These are phyloP conservation scores for Kregervanrija pseudodelftensis DNA, from an alignment of 805 yeast genomes.

Conservation along the genomic window DNA sequence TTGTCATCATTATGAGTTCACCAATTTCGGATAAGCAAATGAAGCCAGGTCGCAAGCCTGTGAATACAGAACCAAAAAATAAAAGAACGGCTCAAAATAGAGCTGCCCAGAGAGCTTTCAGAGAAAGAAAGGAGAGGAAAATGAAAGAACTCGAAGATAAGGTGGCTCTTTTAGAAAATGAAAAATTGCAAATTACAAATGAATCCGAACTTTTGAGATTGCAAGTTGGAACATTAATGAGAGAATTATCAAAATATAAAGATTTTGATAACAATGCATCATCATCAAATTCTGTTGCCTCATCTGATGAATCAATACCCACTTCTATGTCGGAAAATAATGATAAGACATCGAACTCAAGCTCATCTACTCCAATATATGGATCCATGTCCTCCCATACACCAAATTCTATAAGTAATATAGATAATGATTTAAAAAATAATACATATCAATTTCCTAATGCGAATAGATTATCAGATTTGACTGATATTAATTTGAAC, in stretches of 20 bases:
- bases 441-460: no score
- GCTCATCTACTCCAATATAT: no score
- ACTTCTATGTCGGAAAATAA: no score
- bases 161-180: slow-evolving; percentile 65
- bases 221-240: slow-evolving; percentile 68
- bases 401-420: no score
- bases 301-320: no score
- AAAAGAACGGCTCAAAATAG: slow-evolving; percentile 95
- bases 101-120: slow-evolving; percentile 96
- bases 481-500: slow-evolving; percentile 4
- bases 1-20: no score
- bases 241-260: slow-evolving; percentile 40
- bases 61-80: slow-evolving; percentile 64
- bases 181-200: slow-evolving; percentile 56
- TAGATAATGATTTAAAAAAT: no score
- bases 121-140: slow-evolving; percentile 87
- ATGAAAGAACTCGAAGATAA: slow-evolving; percentile 80
- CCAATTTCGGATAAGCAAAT: slow-evolving; percentile 1
- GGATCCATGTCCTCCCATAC: no score
- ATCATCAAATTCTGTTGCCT: no score
- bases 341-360: no score
- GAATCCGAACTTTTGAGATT: slow-evolving; percentile 69
- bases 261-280: slow-evolving; percentile 6
- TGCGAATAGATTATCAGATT: no score
- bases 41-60: slow-evolving; percentile 79